Evolutionary conservation across 148 eudicot species (phyloP).

Genomic region (Rhododendron mucronatum): DNA sequence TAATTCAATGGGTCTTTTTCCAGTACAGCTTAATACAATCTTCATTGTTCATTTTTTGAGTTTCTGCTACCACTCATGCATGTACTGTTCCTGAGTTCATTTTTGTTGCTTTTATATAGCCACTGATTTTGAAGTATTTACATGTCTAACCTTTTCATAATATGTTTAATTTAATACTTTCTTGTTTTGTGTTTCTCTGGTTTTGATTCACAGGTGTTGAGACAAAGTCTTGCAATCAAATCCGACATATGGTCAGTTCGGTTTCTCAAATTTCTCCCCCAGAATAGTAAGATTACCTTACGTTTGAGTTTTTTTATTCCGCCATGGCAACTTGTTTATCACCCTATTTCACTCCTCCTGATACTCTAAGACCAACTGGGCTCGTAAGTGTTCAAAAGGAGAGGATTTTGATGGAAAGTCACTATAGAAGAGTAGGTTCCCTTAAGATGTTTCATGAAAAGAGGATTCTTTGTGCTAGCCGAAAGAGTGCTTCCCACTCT

Average conservation of each 20-base stretch:
- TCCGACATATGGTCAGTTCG: background rate
- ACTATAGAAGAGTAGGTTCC: constrained; percentile 25
- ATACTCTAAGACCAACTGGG: constrained; percentile 42
- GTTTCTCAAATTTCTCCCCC: background rate
- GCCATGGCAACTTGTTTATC: constrained; percentile 57
- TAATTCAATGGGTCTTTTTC: background rate
- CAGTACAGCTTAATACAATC: background rate
- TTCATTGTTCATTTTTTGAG: background rate
- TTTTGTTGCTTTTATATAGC: background rate
- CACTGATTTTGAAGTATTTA: background rate
- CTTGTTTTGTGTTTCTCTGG: background rate
- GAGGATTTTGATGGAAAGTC: constrained; percentile 25
- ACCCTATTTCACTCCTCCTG: constrained; percentile 42
- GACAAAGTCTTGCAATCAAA: background rate
- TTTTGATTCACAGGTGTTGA: constrained; percentile 2
- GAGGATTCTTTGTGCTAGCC: constrained; percentile 20
- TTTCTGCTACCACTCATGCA: background rate
- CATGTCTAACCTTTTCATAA: background rate
- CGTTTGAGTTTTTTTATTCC: background rate
- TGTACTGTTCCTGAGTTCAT: background rate
- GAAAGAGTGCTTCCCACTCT: constrained; percentile 29
- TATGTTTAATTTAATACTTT: background rate
- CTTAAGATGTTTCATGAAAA: constrained; percentile 46
- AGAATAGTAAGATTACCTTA: background rate
- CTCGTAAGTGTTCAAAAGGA: constrained; percentile 52